Evolutionary conservation across 805 yeast genomes (phyloP).

Genomic region (Yarrowia osloensis): DNA sequence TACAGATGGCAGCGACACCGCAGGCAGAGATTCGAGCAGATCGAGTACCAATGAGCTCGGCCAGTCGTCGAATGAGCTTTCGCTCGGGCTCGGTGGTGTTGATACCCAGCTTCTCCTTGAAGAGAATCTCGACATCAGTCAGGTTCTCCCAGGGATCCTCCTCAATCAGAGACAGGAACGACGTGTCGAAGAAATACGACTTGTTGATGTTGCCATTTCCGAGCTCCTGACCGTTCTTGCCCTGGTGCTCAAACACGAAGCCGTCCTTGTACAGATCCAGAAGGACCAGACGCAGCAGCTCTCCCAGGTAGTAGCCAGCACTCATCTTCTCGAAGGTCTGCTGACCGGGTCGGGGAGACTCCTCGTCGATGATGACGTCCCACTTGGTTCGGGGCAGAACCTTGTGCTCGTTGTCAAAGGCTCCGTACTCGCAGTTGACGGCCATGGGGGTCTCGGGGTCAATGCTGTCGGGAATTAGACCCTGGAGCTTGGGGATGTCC

Average conservation of each 20-base stretch:
- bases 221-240: constrained; percentile 20
- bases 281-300: constrained; percentile 76
- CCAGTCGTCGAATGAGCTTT: constrained; percentile 74
- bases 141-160: constrained; percentile 86
- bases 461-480: constrained; percentile 65
- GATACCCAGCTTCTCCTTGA: constrained; percentile 60
- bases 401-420: constrained; percentile 86
- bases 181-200: constrained; percentile 81
- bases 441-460: constrained; percentile 75
- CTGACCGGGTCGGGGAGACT: constrained; percentile 95
- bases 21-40: constrained; percentile 90
- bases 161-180: constrained; percentile 83
- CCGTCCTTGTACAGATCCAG: constrained; percentile 69
- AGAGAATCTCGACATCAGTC: constrained; percentile 68
- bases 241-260: constrained; percentile 62
- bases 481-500: constrained; percentile 79
- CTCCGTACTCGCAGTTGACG: constrained; percentile 97
- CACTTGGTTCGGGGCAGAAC: constrained; percentile 88
- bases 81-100: constrained; percentile 75
- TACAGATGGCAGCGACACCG: constrained; percentile 92
- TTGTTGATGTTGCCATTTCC: constrained; percentile 50
- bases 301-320: constrained; percentile 95
- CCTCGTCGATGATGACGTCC: constrained; percentile 75
- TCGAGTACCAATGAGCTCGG: constrained; percentile 87
- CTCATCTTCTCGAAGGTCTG: constrained; percentile 97